These are phyloP conservation scores for Lachancea cidri DNA, from an alignment of 805 yeast species.

Conservation along the genomic window DNA sequence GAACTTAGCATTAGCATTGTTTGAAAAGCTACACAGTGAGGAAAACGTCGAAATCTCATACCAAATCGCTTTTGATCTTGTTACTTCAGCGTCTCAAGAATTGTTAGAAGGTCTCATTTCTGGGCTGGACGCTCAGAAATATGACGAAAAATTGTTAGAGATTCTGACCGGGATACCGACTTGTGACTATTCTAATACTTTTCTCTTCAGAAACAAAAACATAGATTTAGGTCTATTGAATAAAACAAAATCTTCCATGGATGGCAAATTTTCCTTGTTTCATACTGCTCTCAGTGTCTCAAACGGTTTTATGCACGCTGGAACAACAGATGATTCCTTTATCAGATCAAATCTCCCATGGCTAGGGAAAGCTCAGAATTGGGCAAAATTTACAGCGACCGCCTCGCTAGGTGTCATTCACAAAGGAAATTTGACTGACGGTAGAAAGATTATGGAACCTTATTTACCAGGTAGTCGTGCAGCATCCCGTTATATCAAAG, in stretches of 20 bases:
- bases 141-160: constrained; percentile 47
- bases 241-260: constrained; percentile 73
- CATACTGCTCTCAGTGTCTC: constrained; percentile 95
- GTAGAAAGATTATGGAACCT: constrained; percentile 79
- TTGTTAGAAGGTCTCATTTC: constrained; percentile 56
- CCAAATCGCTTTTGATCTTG: constrained; percentile 94
- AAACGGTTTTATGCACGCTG: constrained; percentile 92
- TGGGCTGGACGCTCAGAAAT: constrained; percentile 32
- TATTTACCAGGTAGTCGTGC: constrained; percentile 74
- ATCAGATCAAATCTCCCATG: constrained; percentile 88
- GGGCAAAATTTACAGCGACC: constrained; percentile 97
- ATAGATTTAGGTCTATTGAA: constrained; percentile 79
- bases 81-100: constrained; percentile 86
- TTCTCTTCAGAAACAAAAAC: constrained; percentile 78
- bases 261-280: constrained; percentile 88
- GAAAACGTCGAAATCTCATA: constrained; percentile 61
- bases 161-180: constrained; percentile 90
- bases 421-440: constrained; percentile 89
- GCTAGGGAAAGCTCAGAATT: constrained; percentile 95
- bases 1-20: constrained; percentile 60
- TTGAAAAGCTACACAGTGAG: constrained; percentile 45
- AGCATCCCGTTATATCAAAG: constrained; percentile 82
- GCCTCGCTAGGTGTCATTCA: constrained; percentile 98
- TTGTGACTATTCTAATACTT: constrained; percentile 86
- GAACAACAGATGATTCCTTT: constrained; percentile 92